These are phyloP conservation scores for Cyberlindnera nakhonratchasimensis DNA, from an alignment of 805 yeast genomes.

Conservation along the genomic window DNA sequence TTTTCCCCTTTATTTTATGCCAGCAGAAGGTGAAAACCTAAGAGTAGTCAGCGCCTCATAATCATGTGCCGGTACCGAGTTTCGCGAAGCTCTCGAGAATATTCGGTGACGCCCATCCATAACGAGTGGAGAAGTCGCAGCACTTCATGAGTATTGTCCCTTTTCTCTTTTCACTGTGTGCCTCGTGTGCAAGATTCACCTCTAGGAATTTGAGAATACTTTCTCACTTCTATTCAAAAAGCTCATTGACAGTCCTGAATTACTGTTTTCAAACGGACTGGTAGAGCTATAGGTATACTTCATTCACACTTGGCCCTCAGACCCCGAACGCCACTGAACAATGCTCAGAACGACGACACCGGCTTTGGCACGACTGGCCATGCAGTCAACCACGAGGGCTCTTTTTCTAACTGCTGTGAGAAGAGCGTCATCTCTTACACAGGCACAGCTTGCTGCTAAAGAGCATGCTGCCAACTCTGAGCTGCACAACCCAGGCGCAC, in stretches of 20 bases:
- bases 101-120: slow-evolving; percentile 4
- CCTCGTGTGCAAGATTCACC: too few species aligned
- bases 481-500: slow-evolving; percentile 62
- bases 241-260: background rate
- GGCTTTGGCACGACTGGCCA: slow-evolving; percentile 8
- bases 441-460: slow-evolving; percentile 46
- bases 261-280: background rate
- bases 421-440: slow-evolving; percentile 23
- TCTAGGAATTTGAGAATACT: background rate
- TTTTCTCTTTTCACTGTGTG: background rate
- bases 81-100: slow-evolving; percentile 5
- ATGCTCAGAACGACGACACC: slow-evolving; percentile 14
- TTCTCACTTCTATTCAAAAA: background rate
- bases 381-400: slow-evolving; percentile 8
- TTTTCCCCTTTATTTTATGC: too few species aligned
- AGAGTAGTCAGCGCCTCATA: background rate
- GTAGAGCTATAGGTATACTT: background rate
- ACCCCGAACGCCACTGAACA: slow-evolving; percentile 5
- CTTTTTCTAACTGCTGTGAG: slow-evolving; percentile 15
- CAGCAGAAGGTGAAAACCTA: too few species aligned
- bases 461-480: slow-evolving; percentile 88
- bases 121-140: background rate
- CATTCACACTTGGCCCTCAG: background rate
- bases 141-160: background rate
- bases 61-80: background rate